Conservation (phyloP, 2,329 filamentous ascomycete species). For the Rhytidhysteron rufulum region DNA sequence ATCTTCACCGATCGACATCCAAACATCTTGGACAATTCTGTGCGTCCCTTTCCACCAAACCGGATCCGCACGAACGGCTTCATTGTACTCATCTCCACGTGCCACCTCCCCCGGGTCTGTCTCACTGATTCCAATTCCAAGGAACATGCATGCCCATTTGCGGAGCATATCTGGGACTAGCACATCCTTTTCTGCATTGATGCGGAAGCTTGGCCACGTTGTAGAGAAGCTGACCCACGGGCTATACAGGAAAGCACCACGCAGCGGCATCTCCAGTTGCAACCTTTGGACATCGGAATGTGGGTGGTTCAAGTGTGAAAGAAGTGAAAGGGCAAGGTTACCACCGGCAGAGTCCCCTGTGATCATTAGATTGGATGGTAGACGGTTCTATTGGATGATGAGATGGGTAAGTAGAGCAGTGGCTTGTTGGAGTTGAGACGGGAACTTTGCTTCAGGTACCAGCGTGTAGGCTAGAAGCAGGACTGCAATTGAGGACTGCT, state of each 20-base stretch:
- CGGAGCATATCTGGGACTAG: too few relatives aligned
- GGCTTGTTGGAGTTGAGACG: slow-evolving; percentile 19
- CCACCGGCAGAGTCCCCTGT: slow-evolving; percentile 10
- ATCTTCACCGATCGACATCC: too few relatives aligned
- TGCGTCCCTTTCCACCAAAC: too few relatives aligned
- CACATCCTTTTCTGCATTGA: too few relatives aligned
- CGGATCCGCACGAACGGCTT: too few relatives aligned
- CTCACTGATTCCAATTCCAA: too few relatives aligned
- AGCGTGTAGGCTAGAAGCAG: slow-evolving; percentile 19
- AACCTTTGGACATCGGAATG: slow-evolving; percentile 1
- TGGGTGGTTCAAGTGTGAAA: slow-evolving; percentile 7
- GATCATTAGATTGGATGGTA: slow-evolving; percentile 6
- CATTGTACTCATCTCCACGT: too few relatives aligned
- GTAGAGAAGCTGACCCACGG: slow-evolving; percentile 5
- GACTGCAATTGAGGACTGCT: slow-evolving; percentile 10
- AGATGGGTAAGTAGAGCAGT: slow-evolving; percentile 14
- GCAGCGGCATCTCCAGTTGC: neutral
- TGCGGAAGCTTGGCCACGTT: too few relatives aligned
- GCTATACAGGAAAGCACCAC: slow-evolving; percentile 2
- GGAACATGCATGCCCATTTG: too few relatives aligned
- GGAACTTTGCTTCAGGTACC: slow-evolving; percentile 16
- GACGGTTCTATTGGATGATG: too few relatives aligned
- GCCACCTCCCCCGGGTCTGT: too few relatives aligned
- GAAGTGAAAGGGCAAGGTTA: slow-evolving; percentile 2
- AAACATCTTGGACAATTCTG: too few relatives aligned